Base-by-base conservation (phyloP, 768 basidiomycete species). In the Termitomyces sp. region DNA sequence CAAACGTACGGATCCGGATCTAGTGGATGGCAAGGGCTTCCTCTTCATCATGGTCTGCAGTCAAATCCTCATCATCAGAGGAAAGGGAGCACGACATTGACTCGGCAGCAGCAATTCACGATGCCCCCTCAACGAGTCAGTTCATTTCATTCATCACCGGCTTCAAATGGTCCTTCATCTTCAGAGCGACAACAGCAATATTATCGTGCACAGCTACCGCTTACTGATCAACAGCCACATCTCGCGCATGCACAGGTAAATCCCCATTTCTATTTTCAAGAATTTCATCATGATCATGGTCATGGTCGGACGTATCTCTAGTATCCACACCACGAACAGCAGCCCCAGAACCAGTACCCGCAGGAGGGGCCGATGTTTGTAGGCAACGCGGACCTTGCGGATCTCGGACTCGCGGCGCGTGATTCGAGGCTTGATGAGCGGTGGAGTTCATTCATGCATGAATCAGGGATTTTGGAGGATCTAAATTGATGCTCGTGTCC, bases 361-460 rank as follows among this genome's bases (percentile, higher is more conserved):
- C 51, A 51, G 32, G 30, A 55, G 35, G 62, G 46, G 17, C 45
- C 57, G 14, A 60, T 58, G 42, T 63, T 70, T 17, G 65, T 70
- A 26, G 54, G 46, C 12, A 62, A 70, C 43, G 58, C 74, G 17
- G 82, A 83, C 51, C 68, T 87, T 17, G 78, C 81, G 0, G 76
- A 82, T 53, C 73, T 88, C 3, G 87, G 87, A 7, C 69, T 88
- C 24, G 82, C 82, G 5, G 71, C 83, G 10, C 71, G 80, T 22
- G 77, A 78, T 56, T 80, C 80, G 43, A 69, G 79, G 37, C 62
- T 84, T 38, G 80, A 81, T 49, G 79, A 81, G 62, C 70, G 80
- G 22, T 85, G 83, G 83, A 77, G 77, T 53, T 77, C 77, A 28
- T 84, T 85, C 61, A 81, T 85, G 80, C 77, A 78, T 22, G 78